Evolutionary conservation across 2,329 filamentous ascomycete genomes (phyloP).

Genomic region (Talaromyces sp.): DNA sequence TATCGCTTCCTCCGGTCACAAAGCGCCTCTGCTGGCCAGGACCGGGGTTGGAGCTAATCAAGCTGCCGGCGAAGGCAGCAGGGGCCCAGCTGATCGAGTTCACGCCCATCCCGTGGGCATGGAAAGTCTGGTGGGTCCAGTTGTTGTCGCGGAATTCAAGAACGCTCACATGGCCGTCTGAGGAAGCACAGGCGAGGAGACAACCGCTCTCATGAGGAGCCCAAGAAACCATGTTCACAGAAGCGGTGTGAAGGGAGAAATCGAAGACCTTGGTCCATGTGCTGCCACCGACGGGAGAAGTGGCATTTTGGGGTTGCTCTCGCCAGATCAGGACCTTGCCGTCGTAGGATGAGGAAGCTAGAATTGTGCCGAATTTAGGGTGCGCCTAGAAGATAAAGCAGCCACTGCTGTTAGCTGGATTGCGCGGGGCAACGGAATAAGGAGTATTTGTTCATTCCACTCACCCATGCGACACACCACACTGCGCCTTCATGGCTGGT

Average conservation of each 20-base stretch:
- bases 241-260: slow-evolving; percentile 90
- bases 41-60: slow-evolving; percentile 71
- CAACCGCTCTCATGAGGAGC: slow-evolving; percentile 96
- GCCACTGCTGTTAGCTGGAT: background rate
- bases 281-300: slow-evolving; percentile 49
- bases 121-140: slow-evolving; percentile 87
- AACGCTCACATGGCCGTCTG: slow-evolving; percentile 89
- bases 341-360: slow-evolving; percentile 93
- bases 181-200: slow-evolving; percentile 89
- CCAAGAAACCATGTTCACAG: slow-evolving; percentile 96
- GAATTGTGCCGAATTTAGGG: slow-evolving; percentile 97
- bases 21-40: slow-evolving; percentile 74
- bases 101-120: slow-evolving; percentile 88
- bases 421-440: background rate
- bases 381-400: slow-evolving; percentile 63
- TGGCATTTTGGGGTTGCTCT: slow-evolving; percentile 63
- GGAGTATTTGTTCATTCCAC: slow-evolving; percentile 23
- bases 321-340: slow-evolving; percentile 99
- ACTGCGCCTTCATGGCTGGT: slow-evolving; percentile 91
- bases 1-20: slow-evolving; percentile 93
- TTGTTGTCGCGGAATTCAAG: slow-evolving; percentile 96
- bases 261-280: slow-evolving; percentile 88
- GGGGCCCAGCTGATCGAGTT: slow-evolving; percentile 97
- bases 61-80: slow-evolving; percentile 77
- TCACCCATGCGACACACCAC: slow-evolving; percentile 91